phyloP scores from a whole-genome alignment of 2,329 filamentous ascomycete species.

The Sporothrix curviconia region DNA sequence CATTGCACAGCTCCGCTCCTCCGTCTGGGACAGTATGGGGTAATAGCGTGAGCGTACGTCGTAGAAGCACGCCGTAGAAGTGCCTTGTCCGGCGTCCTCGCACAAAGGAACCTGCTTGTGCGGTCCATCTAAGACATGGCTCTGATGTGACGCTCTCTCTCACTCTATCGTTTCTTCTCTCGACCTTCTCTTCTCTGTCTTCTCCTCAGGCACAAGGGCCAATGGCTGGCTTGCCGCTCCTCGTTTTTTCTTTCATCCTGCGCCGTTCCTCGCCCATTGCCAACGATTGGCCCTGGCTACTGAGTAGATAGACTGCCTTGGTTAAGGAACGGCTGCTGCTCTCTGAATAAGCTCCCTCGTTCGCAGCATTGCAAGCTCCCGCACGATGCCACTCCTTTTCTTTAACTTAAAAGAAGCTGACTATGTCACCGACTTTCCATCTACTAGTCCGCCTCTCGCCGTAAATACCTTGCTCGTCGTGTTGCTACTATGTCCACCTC shows the following conservation, averaged over 20 bases:
- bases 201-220: not conserved
- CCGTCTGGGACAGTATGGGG: too few species aligned
- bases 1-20: too few species aligned
- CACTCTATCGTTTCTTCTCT: not conserved
- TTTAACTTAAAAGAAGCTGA: too few species aligned
- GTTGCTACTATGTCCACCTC: not conserved
- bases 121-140: not conserved
- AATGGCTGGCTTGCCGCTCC: not conserved
- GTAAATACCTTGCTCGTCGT: too few species aligned
- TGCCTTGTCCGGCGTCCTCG: not conserved
- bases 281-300: conserved; percentile 3
- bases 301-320: not conserved
- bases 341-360: not conserved
- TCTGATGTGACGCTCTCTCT: not conserved
- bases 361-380: too few species aligned
- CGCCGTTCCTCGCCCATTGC: not conserved
- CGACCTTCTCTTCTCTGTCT: not conserved
- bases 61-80: not conserved
- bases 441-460: too few species aligned
- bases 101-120: not conserved
- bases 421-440: too few species aligned
- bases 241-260: not conserved
- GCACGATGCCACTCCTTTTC: too few species aligned
- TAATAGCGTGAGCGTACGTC: not conserved
- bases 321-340: not conserved